Conservation (phyloP, 305 asterid genomes). For the Solanum hybrid region DNA sequence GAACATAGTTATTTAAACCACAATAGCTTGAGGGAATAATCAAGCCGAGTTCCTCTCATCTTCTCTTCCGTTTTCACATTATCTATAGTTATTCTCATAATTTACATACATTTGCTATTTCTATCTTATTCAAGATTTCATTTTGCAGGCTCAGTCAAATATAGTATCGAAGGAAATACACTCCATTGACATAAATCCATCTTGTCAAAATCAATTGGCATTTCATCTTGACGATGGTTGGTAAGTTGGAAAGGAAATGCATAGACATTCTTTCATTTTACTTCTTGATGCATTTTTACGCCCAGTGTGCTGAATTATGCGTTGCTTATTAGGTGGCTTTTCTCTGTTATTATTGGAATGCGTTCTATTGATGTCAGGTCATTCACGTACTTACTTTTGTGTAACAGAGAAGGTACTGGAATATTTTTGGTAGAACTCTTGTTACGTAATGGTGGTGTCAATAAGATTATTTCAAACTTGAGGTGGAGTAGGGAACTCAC, state of each 20-base stretch:
- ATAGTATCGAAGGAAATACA: constrained; percentile 67
- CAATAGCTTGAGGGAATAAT: not conserved
- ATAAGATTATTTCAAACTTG: not conserved
- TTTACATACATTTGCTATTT: not conserved
- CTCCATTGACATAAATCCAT: constrained; percentile 76
- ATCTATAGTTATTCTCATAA: not conserved
- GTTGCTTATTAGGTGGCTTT: not conserved
- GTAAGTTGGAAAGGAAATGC: constrained; percentile 36
- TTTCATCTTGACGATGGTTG: constrained; percentile 98
- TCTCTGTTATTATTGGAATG: not conserved
- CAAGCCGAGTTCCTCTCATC: not conserved
- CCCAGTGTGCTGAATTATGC: not conserved
- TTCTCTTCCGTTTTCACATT: not conserved
- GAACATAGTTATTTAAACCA: not conserved
- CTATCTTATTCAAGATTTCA: not conserved
- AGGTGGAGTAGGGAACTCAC: not conserved
- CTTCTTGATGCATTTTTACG: not conserved
- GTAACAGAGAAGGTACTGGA: not conserved
- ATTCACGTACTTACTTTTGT: not conserved
- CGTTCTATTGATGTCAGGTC: not conserved
- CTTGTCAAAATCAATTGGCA: constrained; percentile 82
- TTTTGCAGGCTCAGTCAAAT: constrained; percentile 77
- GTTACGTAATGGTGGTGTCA: not conserved
- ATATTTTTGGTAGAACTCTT: not conserved
- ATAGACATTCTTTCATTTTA: constrained; percentile 4